Evolutionary conservation across 371 early-diverging fungal genomes (phyloP), one percentile per base, ranked within the genome.

Genomic region (Nematocida ausubeli): DNA sequence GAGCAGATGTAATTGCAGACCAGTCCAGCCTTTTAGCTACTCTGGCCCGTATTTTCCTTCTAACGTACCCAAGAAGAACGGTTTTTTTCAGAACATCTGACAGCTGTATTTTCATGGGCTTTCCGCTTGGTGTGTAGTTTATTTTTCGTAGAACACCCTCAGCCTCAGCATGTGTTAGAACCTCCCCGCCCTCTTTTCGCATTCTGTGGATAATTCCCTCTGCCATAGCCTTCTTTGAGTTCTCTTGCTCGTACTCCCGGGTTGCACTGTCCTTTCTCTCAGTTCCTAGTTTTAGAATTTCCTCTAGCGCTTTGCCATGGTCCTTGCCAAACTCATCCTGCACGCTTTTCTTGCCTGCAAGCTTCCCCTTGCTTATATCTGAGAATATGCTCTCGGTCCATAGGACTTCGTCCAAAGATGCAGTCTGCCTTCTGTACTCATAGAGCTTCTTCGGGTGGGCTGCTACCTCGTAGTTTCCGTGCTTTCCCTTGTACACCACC

Each of bases 401-500:
- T 28, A 85, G 35, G 52, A 84, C 80, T 52, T 75, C 73, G 12
- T 54, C 51, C 12, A 83, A 22, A 26, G 44, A 28, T 12, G 67
- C 60, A 30, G 56, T 78, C 19, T 81, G 71, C 9, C 83, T 51
- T 51, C 72, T 42, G 51, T 84, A 85, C 66, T 85, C 86, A 49
- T 82, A 83, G 19, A 85, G 71, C 67, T 82, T 85, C 69, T 85
- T 85, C 22, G 86, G 86, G 58, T 80, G 78, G 2, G 82, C 72
- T 22, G 81, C 83, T 24, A 85, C 39, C 60, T 83, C 82, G 57
- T 70, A 84, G 30, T 22, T 79, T 51, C 71, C 73, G 22, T 69
- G 60, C 55, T 64, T 82, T 68, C 81, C 83, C 54, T 80, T 84
- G 19, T 82, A 70, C 26, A 71, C 50, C 16, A 85, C 69, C 14